Evolutionary conservation across 2,329 filamentous ascomycete genomes (phyloP).

Genomic region (Penicillium olsonii): DNA sequence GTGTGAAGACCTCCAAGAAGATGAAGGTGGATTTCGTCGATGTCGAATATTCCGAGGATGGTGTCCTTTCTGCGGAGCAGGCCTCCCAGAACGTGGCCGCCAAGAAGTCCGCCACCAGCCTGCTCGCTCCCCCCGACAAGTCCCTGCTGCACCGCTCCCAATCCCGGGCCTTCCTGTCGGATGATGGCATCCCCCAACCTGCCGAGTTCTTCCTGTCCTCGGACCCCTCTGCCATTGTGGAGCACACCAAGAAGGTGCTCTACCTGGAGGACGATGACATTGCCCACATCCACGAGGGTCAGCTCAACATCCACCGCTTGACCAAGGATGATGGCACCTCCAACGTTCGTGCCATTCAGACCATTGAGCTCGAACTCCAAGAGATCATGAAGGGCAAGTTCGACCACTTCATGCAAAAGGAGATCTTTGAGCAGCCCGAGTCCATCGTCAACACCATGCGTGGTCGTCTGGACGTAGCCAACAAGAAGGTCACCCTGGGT

Average conservation of each 20-base stretch:
- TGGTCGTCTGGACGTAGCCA: conserved; percentile 89
- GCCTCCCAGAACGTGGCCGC: conserved; percentile 95
- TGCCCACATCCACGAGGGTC: conserved; percentile 98
- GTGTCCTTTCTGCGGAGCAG: conserved; percentile 84
- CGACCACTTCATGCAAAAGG: conserved; percentile 99
- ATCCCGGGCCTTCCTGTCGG: conserved; percentile 97
- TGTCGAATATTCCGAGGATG: conserved; percentile 92
- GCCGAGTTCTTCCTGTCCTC: conserved; percentile 99
- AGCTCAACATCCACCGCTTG: conserved; percentile 97
- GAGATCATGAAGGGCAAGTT: conserved; percentile 99
- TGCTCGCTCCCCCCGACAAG: conserved; percentile 92
- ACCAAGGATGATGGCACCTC: conserved; percentile 96
- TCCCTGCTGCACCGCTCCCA: conserved; percentile 97
- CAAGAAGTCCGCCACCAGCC: conserved; percentile 77
- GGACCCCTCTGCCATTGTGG: conserved; percentile 95
- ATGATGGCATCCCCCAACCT: conserved; percentile 96
- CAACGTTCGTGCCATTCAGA: conserved; percentile 97
- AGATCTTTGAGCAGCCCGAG: conserved; percentile 99
- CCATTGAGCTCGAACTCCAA: conserved; percentile 96
- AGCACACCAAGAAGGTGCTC: conserved; percentile 99
- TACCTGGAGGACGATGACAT: conserved; percentile 99
- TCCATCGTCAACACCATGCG: conserved; percentile 99
- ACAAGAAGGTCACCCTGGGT: conserved; percentile 94
- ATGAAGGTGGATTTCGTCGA: conserved; percentile 99
- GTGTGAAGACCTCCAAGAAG: conserved; percentile 94